Evolutionary conservation across 139 green algal genomes (phyloP).

Genomic region (Ulvella scutata): DNA sequence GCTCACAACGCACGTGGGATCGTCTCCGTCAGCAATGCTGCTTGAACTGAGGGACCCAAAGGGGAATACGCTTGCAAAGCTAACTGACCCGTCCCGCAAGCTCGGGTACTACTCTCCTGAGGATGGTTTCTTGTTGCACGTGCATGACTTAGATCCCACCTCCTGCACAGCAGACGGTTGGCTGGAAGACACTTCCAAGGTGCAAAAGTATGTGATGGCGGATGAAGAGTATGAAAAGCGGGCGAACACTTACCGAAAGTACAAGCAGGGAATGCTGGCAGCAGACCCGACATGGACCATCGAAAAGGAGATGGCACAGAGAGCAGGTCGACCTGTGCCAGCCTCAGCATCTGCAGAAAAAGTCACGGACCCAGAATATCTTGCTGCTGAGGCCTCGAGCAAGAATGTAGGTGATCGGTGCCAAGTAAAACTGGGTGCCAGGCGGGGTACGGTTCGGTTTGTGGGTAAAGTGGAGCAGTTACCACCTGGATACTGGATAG

Average conservation of each 20-base stretch:
- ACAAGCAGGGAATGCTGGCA: conserved; percentile 57
- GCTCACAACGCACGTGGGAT: conserved; percentile 78
- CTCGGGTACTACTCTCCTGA: conserved; percentile 91
- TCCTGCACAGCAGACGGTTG: conserved; percentile 72
- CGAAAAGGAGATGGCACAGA: conserved; percentile 61
- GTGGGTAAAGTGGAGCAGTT: conserved; percentile 55
- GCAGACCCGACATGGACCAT: conserved; percentile 83
- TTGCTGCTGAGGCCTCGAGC: conserved; percentile 20
- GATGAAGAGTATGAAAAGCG: conserved; percentile 82
- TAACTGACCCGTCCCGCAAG: conserved; percentile 43
- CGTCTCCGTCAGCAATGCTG: conserved; percentile 47
- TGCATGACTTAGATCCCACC: conserved; percentile 77
- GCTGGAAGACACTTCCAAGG: conserved; percentile 89
- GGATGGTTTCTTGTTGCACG: conserved; percentile 70
- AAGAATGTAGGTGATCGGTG: conserved; percentile 57
- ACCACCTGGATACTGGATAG: conserved; percentile 74
- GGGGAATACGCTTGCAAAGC: conserved; percentile 22
- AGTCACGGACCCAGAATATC: conserved; percentile 26
- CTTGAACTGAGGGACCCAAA: conserved; percentile 72
- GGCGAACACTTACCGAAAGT: conserved; percentile 84
- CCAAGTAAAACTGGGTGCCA: conserved; percentile 77
- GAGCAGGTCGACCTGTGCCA: not conserved
- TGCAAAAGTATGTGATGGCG: conserved; percentile 95
- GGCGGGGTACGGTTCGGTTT: conserved; percentile 67
- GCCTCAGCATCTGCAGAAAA: not conserved